phyloP scores from a whole-genome alignment of 176 grass and related monocot genomes.

The Metroxylon sagu region DNA sequence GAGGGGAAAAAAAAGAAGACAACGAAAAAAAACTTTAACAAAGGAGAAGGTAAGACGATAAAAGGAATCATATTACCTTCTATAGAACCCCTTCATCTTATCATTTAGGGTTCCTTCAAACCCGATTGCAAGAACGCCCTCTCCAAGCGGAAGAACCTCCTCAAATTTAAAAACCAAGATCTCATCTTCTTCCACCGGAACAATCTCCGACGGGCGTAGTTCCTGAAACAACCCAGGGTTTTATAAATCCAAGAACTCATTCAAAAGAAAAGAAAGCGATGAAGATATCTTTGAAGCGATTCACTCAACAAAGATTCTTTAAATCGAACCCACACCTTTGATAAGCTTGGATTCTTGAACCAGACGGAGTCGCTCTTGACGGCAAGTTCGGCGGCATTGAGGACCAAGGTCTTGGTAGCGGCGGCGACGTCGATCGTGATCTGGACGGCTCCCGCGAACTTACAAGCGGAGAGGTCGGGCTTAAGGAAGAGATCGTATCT shows the following conservation, averaged over 20 bases:
- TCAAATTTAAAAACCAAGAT: slow-evolving; percentile 66
- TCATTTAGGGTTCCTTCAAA: slow-evolving; percentile 75
- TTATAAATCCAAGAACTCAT: neutral
- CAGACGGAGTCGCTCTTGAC: slow-evolving; percentile 28
- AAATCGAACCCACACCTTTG: slow-evolving; percentile 27
- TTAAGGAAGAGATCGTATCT: slow-evolving; percentile 72
- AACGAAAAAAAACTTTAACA: neutral
- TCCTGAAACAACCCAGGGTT: slow-evolving; percentile 34
- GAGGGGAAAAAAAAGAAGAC: neutral
- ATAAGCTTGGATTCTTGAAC: slow-evolving; percentile 35
- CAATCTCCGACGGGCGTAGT: slow-evolving; percentile 45
- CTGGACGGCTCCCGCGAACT: slow-evolving; percentile 46
- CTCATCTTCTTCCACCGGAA: slow-evolving; percentile 57
- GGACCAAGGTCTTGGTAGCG: slow-evolving; percentile 59
- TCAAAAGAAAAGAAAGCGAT: neutral
- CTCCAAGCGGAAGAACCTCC: slow-evolving; percentile 53
- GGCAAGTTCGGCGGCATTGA: slow-evolving; percentile 72
- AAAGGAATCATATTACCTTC: slow-evolving; percentile 36
- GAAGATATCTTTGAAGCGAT: neutral
- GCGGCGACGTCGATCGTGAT: slow-evolving; percentile 37
- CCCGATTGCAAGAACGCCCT: slow-evolving; percentile 47
- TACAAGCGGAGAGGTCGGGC: slow-evolving; percentile 64
- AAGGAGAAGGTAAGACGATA: too few species aligned
- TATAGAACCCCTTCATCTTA: slow-evolving; percentile 95
- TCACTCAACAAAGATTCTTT: neutral